A percentile compares a stretch with the other conserved stretches of the same genome.
These are phyloP conservation scores for Aspergillus japonicus DNA, from an alignment of 2,329 filamentous ascomycete genomes.

Conservation along the genomic window DNA sequence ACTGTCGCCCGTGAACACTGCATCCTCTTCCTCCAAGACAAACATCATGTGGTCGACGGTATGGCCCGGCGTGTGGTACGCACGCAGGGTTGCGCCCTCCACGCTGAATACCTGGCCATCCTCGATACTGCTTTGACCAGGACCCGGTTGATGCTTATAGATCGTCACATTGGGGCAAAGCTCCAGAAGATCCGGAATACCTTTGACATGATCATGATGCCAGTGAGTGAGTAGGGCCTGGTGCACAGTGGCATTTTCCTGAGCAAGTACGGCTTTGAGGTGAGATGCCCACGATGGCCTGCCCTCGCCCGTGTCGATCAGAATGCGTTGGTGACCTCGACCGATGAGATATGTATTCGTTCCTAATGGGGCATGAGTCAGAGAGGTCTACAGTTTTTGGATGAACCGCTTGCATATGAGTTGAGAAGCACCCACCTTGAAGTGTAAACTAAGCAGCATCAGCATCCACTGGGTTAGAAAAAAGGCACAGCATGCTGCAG, in stretches of 20 bases:
- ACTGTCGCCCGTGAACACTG: constrained; percentile 84
- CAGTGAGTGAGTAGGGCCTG: constrained; percentile 81
- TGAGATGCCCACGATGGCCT: constrained; percentile 68
- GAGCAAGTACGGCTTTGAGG: constrained; percentile 62
- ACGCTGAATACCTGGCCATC: constrained; percentile 56
- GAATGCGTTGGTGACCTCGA: constrained; percentile 67
- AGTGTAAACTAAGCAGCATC: constrained; percentile 52
- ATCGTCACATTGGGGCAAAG: constrained; percentile 63
- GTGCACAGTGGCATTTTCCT: constrained; percentile 68
- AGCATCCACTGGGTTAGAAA: not conserved
- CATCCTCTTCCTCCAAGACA: constrained; percentile 71
- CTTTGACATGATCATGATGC: constrained; percentile 83
- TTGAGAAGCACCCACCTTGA: constrained; percentile 47
- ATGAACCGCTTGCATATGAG: not conserved
- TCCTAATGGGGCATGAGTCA: constrained; percentile 42
- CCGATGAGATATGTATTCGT: constrained; percentile 96
- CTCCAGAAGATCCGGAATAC: constrained; percentile 66
- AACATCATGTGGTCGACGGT: constrained; percentile 80
- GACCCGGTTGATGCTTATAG: constrained; percentile 63
- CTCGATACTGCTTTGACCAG: constrained; percentile 53
- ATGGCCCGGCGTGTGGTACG: constrained; percentile 71
- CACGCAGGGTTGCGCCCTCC: constrained; percentile 60
- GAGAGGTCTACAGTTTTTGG: not conserved
- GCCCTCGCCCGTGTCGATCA: constrained; percentile 90
- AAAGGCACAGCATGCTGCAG: not conserved